phyloP scores from a whole-genome alignment of 176 grass and related monocot genomes.

The Dendrocalamus sinicus region DNA sequence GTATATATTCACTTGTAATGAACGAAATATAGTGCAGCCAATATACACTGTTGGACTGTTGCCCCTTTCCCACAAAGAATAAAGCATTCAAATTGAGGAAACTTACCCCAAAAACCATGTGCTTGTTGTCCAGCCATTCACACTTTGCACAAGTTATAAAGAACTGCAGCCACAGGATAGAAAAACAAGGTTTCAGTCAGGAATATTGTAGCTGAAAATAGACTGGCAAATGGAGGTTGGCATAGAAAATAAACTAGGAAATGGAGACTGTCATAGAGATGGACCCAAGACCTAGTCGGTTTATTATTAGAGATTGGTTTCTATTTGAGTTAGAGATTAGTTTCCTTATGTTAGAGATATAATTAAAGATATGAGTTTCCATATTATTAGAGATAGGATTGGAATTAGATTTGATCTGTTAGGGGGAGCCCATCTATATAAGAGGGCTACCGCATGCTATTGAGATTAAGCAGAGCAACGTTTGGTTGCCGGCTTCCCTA shows the following conservation, averaged over 20 bases:
- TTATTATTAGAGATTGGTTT: too few relatives aligned
- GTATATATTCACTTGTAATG: background rate
- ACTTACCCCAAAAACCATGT: conserved; percentile 95
- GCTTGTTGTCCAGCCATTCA: conserved; percentile 99
- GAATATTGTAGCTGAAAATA: background rate
- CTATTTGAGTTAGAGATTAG: too few relatives aligned
- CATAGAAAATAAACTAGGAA: background rate
- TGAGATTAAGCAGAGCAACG: too few relatives aligned
- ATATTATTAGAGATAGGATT: too few relatives aligned
- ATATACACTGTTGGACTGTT: background rate
- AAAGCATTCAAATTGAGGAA: conserved; percentile 9
- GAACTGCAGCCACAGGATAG: conserved; percentile 64
- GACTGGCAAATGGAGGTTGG: background rate
- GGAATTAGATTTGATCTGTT: too few relatives aligned
- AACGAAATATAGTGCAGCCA: background rate
- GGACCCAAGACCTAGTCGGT: too few relatives aligned
- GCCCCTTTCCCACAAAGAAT: background rate
- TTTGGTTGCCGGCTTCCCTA: too few relatives aligned
- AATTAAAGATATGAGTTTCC: too few relatives aligned
- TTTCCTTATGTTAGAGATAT: too few relatives aligned
- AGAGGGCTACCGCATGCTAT: too few relatives aligned
- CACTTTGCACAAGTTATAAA: conserved; percentile 97
- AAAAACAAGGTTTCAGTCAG: conserved; percentile 2
- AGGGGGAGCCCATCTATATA: too few relatives aligned
- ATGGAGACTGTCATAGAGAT: background rate